Evolutionary conservation across 495 filamentous ascomycete genomes (phyloP), one percentile per base, ranked within the genome.

Genomic region (Penicillium nucicola): DNA sequence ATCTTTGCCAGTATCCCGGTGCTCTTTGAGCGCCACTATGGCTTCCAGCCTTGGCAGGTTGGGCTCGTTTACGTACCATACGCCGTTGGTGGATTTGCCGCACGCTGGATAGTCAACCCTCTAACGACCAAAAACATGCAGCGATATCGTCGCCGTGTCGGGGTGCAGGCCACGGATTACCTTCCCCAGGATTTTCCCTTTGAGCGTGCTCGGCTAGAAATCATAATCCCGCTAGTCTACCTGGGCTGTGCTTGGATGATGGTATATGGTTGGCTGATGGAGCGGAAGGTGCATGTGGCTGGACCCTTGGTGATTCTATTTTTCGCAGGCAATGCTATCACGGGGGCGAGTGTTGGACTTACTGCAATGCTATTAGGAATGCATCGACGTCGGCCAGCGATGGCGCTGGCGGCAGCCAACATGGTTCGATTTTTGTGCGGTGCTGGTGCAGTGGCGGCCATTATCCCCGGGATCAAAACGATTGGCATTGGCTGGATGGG

Each of bases 11-110:
- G 7, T 14, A 44, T 72, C 5, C 55, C 67, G 11, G 36, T 46
- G 22, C 53, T 62, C 11, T 62, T 75, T 28, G 22, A 31, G 23
- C 13, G 14, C 22, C 25, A 12, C n/a, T 77, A 73, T 49, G 60
- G 64, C 13, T 69, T 74, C 42, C 60, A 66, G 15, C 44, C 62
- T 5, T 33, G 72, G 10, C 36, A 69, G 25, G 59, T 68, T 34
- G 72, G 71, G 1, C 58, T 76, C 8, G 61, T 61, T 38, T 76
- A 70, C 47, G 43, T 78, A 7, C 69, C 74, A 1, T 51, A 70
- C 14, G 69, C 67, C 7, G 36, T 66, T 33, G 72, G 75, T 2
- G 57, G 56, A 20, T 22, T 73, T 7, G 46, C 59, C 2, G 56
- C 58, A 3, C 49, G 57, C 6, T 58, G 57, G 32, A 65, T 62